Evolutionary conservation across 2,329 filamentous ascomycete species (phyloP).

Genomic region (Exophiala sp.): DNA sequence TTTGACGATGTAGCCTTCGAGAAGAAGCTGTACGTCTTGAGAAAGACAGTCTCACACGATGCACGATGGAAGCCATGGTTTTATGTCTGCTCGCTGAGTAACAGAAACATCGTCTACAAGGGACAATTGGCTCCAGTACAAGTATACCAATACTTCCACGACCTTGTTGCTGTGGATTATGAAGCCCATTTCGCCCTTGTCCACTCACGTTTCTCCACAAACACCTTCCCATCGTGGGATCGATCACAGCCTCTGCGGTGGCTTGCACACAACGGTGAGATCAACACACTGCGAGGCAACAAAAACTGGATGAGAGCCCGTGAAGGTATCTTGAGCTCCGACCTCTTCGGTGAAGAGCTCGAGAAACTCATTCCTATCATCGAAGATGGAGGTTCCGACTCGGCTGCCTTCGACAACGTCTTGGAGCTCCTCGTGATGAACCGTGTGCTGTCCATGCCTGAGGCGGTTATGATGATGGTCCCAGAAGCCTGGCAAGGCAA

Average conservation of each 20-base stretch:
- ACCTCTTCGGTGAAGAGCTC: conserved; percentile 87
- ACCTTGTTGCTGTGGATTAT: conserved; percentile 94
- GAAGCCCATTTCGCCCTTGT: conserved; percentile 96
- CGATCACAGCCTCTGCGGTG: conserved; percentile 92
- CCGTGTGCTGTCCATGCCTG: conserved; percentile 87
- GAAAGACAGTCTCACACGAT: conserved; percentile 91
- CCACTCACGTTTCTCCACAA: conserved; percentile 95
- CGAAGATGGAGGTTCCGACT: conserved; percentile 94
- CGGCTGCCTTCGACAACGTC: conserved; percentile 95
- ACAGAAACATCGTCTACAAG: conserved; percentile 99
- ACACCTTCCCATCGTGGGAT: conserved; percentile 98
- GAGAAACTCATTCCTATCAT: conserved; percentile 90
- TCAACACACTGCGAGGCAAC: conserved; percentile 94
- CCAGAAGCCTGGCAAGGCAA: conserved; percentile 98
- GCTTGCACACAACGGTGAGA: conserved; percentile 98
- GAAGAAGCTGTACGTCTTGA: conserved; percentile 86
- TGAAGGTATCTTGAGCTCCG: conserved; percentile 90
- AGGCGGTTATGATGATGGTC: conserved; percentile 98
- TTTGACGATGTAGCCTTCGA: conserved; percentile 88
- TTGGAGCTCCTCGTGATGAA: conserved; percentile 92
- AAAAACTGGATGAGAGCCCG: conserved; percentile 99
- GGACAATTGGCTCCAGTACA: conserved; percentile 90
- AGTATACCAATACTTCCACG: conserved; percentile 97
- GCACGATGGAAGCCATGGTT: conserved; percentile 98
- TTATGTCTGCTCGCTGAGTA: conserved; percentile 92